Evolutionary conservation across 1,284 basidiomycete species (phyloP), one percentile per base, ranked within the genome.

Genomic region (Rhodotorula sp.): DNA sequence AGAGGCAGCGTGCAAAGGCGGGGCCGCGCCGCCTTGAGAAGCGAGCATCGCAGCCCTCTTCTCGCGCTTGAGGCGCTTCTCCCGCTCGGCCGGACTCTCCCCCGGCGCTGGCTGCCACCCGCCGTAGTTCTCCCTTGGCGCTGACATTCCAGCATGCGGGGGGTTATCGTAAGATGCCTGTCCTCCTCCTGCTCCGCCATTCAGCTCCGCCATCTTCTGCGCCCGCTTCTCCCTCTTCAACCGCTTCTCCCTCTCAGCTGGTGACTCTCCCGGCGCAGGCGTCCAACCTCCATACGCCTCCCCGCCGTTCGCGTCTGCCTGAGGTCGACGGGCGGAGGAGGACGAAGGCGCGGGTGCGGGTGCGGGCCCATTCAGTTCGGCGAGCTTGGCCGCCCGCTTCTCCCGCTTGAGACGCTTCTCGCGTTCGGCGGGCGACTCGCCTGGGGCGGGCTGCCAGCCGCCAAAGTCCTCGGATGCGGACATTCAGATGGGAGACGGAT

Each of bases 141-240:
- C 28, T 2, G 31, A 34, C 20, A 2, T 3, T 34, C 31, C 11
- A 10, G 13, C 20, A 11, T 24, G 54, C 11, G 54, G 20, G 34
- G 54, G 20, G 9, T 34, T n/a, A 26, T 51, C 50, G 50, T 51
- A n/a, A 15, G 13, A 15, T 37, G 31, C 24, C 26, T 20, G 26
- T 54, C 16, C 44, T 18, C n/a, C 28, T n/a, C 24, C 46, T 26
- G 44, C 44, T 46, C 40, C 24, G 59, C 15, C 75, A 94, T 91
- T 93, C 78, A 88, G 87, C 72, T 92, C 94, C 13, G 40, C 40
- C 40, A 44, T 8, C 4, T 96, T 88, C 80, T 98, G 94, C 78
- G 87, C 91, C 63, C 87, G 94, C 40, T 44, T 44, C 40, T 44
- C 40, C 40, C 40, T 44, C 40, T 44, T 44, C 40, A 44, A 18